Evolutionary conservation across 2,329 filamentous ascomycete genomes (phyloP).

Genomic region (Kalmusia sp.): DNA sequence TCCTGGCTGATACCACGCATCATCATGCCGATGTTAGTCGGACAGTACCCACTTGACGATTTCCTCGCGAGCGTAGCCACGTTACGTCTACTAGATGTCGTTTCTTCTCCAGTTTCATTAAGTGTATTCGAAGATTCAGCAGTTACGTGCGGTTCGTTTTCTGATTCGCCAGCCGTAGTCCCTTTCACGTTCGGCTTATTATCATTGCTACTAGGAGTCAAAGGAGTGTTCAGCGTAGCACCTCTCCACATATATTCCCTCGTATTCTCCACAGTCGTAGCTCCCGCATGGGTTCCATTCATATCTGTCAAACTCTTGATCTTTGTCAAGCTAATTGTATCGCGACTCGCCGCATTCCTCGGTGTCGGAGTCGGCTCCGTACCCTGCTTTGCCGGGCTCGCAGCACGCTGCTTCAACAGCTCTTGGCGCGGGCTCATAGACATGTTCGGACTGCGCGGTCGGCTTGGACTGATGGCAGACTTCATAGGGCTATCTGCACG

Average conservation of each 20-base stretch:
- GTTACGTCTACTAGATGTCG: neutral
- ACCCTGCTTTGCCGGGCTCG: neutral
- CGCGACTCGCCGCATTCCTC: too few relatives aligned
- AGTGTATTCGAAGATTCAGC: neutral
- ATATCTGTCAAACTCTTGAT: neutral
- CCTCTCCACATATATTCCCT: neutral
- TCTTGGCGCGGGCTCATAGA: neutral
- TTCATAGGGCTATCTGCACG: neutral
- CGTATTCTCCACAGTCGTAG: slow-evolving; percentile 1
- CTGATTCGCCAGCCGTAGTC: neutral
- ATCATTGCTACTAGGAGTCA: neutral
- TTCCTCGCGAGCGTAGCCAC: neutral
- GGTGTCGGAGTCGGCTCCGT: slow-evolving; percentile 5
- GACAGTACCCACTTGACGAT: neutral
- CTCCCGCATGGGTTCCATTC: neutral
- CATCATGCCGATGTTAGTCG: slow-evolving; percentile 10
- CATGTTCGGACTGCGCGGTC: neutral
- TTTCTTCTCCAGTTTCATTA: neutral
- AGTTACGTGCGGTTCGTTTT: neutral
- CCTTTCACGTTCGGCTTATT: neutral
- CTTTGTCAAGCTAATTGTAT: too few relatives aligned
- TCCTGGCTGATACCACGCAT: neutral
- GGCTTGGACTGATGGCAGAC: neutral
- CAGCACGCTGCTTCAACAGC: neutral
- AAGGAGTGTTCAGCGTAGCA: neutral